Evolutionary conservation across 1,284 basidiomycete genomes (phyloP).

Genomic region (Volvariella volvacea): DNA sequence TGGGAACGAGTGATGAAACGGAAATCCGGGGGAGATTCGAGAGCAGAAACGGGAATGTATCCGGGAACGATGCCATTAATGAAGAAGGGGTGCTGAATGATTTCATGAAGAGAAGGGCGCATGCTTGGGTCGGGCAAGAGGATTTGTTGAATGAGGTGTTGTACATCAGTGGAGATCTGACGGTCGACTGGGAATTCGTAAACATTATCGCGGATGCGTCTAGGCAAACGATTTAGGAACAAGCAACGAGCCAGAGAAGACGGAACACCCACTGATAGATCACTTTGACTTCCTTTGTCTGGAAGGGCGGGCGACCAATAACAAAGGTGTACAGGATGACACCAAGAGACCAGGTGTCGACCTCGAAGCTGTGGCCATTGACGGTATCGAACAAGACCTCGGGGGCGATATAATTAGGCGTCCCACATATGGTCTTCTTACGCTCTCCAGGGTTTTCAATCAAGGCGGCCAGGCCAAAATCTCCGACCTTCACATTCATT

Average conservation of each 20-base stretch:
- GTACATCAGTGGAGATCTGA: constrained; percentile 64
- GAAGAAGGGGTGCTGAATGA: constrained; percentile 87
- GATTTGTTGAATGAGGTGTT: constrained; percentile 80
- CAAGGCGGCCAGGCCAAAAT: constrained; percentile 95
- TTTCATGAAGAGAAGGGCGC: constrained; percentile 81
- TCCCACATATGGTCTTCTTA: constrained; percentile 99
- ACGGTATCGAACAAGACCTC: constrained; percentile 95
- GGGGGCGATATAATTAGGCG: constrained; percentile 98
- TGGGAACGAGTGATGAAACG: constrained; percentile 54
- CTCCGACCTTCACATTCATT: constrained; percentile 96
- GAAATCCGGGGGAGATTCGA: constrained; percentile 73
- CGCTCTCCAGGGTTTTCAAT: constrained; percentile 95
- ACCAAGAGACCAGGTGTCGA: constrained; percentile 97
- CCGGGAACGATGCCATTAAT: constrained; percentile 75
- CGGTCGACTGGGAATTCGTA: constrained; percentile 89
- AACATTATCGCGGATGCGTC: constrained; percentile 89
- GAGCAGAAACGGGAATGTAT: constrained; percentile 74
- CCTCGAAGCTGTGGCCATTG: constrained; percentile 96
- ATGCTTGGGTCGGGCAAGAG: constrained; percentile 77
- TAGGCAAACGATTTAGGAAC: constrained; percentile 23
- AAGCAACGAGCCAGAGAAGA: background rate
- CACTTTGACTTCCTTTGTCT: constrained; percentile 94
- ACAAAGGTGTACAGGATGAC: constrained; percentile 96
- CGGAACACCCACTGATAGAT: constrained; percentile 72
- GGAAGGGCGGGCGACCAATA: constrained; percentile 93